A percentile compares a stretch with the other conserved stretches of the same genome.
Evolutionary conservation across 768 basidiomycete species (phyloP).

Genomic region (Trametes meyenii): DNA sequence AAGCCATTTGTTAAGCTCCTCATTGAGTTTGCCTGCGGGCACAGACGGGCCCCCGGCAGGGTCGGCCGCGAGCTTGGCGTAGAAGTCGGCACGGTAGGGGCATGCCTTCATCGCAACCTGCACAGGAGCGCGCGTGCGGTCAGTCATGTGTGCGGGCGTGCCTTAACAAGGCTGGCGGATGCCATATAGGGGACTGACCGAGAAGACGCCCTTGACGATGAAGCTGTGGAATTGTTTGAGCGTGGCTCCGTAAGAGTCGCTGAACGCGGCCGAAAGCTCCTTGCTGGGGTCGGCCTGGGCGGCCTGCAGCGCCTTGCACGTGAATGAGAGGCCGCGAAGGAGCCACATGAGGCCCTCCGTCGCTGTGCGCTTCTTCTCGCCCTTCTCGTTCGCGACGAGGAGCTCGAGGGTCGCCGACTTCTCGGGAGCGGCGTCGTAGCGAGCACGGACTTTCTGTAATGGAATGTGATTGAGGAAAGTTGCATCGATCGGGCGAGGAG

Average conservation of each 20-base stretch:
- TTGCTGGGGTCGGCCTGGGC: conserved; percentile 63
- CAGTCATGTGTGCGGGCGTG: not conserved
- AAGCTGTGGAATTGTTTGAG: conserved; percentile 88
- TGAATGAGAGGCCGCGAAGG: conserved; percentile 88
- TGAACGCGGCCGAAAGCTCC: conserved; percentile 78
- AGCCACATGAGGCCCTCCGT: conserved; percentile 96
- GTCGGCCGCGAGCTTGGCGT: conserved; percentile 53
- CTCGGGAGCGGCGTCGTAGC: conserved; percentile 68
- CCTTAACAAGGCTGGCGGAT: not conserved
- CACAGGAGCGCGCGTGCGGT: not conserved
- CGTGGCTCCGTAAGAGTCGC: conserved; percentile 76
- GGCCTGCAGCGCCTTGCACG: conserved; percentile 74
- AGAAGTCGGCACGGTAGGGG: conserved; percentile 61
- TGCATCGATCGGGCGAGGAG: not conserved
- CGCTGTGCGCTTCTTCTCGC: conserved; percentile 83
- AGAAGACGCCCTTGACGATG: conserved; percentile 57
- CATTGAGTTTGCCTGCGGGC: conserved; percentile 48
- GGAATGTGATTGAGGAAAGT: not conserved
- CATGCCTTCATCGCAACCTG: conserved; percentile 72
- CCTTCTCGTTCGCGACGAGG: conserved; percentile 82
- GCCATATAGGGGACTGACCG: conserved; percentile 41
- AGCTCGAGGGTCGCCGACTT: conserved; percentile 79
- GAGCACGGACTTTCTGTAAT: conserved; percentile 83
- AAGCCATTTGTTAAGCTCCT: conserved; percentile 55
- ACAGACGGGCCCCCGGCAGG: conserved; percentile 38